Conservation (phyloP, 805 yeast species). For the Starmerella lactis-condensi region DNA sequence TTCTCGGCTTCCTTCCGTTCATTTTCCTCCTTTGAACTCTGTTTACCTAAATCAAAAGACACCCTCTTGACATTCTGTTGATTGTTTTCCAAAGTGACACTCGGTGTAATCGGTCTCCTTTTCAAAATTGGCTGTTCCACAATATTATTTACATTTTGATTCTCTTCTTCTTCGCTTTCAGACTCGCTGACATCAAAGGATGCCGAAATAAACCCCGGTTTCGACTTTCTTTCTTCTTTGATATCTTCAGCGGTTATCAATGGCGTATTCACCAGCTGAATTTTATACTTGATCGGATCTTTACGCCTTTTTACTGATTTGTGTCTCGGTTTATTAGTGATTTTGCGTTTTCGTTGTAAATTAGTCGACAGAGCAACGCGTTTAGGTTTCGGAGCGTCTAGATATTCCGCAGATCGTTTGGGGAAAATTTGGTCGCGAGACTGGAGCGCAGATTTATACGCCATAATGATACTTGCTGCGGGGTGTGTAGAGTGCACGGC, state of each 20-base stretch:
- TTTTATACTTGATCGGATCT: too few species aligned
- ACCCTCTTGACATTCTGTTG: constrained; percentile 6
- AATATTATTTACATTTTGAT: not conserved
- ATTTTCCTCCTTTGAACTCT: not conserved
- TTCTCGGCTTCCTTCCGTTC: constrained; percentile 1
- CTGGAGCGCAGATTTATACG: too few species aligned
- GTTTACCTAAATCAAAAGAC: not conserved
- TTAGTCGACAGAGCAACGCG: too few species aligned
- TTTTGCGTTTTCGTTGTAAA: too few species aligned
- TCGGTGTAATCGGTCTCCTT: not conserved
- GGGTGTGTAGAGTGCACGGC: too few species aligned
- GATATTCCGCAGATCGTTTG: too few species aligned
- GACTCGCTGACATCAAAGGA: constrained; percentile 21
- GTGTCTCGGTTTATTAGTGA: too few species aligned
- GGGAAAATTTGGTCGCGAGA: too few species aligned
- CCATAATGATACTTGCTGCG: too few species aligned
- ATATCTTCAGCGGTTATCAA: constrained; percentile 12
- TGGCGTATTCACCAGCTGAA: constrained; percentile 11
- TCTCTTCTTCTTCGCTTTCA: constrained; percentile 13
- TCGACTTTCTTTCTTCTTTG: constrained; percentile 14
- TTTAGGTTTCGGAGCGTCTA: too few species aligned
- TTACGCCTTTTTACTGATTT: too few species aligned
- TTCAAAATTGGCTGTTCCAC: not conserved
- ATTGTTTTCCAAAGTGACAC: constrained; percentile 6
- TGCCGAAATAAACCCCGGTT: constrained; percentile 23